Conservation (phyloP, 148 eudicot genomes). For the Amaranthus palmeri region DNA sequence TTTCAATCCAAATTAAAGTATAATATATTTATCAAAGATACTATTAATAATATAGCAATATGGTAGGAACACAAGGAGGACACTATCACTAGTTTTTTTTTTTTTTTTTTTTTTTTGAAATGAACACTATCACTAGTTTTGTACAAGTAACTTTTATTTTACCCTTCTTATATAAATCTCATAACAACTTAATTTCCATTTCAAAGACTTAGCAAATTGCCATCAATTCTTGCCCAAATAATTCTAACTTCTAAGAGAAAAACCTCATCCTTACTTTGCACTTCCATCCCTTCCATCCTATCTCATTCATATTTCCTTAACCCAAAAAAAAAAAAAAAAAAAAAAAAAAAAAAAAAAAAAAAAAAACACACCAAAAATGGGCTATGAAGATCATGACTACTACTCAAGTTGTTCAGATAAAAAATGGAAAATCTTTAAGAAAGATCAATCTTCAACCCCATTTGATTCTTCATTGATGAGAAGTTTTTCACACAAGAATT, state of each 20-base stretch:
- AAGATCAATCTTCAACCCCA: conserved; percentile 12
- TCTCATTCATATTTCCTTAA: background rate
- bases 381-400: conserved; percentile 28
- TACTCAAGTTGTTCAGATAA: conserved; percentile 32
- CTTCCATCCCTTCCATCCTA: background rate
- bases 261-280: background rate
- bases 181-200: background rate
- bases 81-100: too few species aligned
- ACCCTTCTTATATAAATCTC: conserved; percentile 13
- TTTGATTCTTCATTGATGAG: conserved; percentile 26
- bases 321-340: background rate
- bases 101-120: too few species aligned
- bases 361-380: conserved; percentile 13
- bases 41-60: too few species aligned
- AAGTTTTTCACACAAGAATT: conserved; percentile 23
- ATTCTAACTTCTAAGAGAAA: background rate
- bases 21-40: too few species aligned
- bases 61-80: too few species aligned
- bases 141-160: background rate
- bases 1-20: too few species aligned
- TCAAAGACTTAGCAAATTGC: background rate
- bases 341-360: background rate
- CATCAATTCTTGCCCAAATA: background rate
- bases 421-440: conserved; percentile 34
- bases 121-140: too few species aligned